Conservation (phyloP, 176 grass and related monocot species). For the Chrysopogon serrulatus region DNA sequence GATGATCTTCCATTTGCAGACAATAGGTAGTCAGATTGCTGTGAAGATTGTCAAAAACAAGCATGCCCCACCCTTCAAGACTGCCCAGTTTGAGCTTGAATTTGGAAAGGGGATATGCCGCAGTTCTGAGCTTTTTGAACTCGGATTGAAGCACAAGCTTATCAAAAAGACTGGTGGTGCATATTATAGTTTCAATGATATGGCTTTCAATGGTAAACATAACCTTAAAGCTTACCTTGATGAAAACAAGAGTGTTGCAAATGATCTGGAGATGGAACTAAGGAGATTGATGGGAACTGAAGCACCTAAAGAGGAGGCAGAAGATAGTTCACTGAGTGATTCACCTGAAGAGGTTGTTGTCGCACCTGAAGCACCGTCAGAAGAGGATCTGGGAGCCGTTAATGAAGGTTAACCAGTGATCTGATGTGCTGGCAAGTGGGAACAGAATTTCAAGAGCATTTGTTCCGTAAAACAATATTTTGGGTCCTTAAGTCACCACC, state of each 20-base stretch:
- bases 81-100: constrained; percentile 75
- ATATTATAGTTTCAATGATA: constrained; percentile 50
- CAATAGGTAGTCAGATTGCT: constrained; percentile 68
- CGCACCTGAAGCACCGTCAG: constrained; percentile 25
- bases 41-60: constrained; percentile 99
- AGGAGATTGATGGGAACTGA: constrained; percentile 43
- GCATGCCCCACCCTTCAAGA: constrained; percentile 87
- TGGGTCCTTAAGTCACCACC: neutral
- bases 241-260: constrained; percentile 42
- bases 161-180: constrained; percentile 35
- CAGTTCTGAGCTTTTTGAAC: constrained; percentile 73
- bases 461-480: constrained; percentile 21
- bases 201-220: constrained; percentile 56
- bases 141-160: constrained; percentile 70
- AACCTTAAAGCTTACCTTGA: constrained; percentile 52
- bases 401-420: constrained; percentile 28
- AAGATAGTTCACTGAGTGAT: constrained; percentile 21
- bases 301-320: constrained; percentile 33
- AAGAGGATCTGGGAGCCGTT: constrained; percentile 38
- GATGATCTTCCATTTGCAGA: constrained; percentile 42
- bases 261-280: constrained; percentile 58
- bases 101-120: constrained; percentile 87
- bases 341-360: constrained; percentile 23
- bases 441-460: neutral
- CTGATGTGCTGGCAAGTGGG: neutral